Evolutionary conservation across 352 stramenopile genomes (phyloP), one percentile per base, ranked within the genome.

Genomic region (Pythium brachiatum): DNA sequence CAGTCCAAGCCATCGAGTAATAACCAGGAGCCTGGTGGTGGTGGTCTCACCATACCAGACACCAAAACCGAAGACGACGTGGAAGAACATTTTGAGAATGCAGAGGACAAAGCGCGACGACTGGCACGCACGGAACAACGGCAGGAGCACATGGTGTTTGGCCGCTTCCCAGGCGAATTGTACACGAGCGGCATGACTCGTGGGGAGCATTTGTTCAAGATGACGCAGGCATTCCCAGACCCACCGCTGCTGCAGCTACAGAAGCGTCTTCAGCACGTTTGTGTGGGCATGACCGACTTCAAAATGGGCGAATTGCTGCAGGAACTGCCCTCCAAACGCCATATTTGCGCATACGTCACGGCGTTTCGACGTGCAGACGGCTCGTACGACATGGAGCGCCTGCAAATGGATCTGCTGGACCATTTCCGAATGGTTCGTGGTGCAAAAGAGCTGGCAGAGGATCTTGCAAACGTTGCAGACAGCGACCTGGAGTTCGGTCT

Each of bases 251-350:
- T 43, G 0, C 57, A 58, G 23, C 73, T 97, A 1, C 68, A 79
- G 50, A 53, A 75, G 31, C 73, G 84, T 21, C 69, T 95, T 0
- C 72, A 88, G 44, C 64, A 62, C 18, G 61, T 91, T 25, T 95
- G 83, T 47, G 84, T 76, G 0, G 86, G 86, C 0, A 88, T 96
- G 79, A 97, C 91, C 0, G 69, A 83, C 13, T 86, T 97, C 25
- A 97, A 97, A 62, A 50, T 92, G 54, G 59, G 65, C 2, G 90
- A 97, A 57, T 71, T 98, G 39, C 75, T 97, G 2, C 75, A 95
- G 29, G 92, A 98, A 69, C 62, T 98, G 5, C 92, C 92, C 0
- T 95, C 90, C 0, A 98, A 98, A 62, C 88, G 86, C 3, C 88
- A 97, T 31, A 81, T 97, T 29, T 89, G 95, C 25, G 74, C 74